phyloP scores from a whole-genome alignment of 345 rosid species.

The Aquilaria sinensis region DNA sequence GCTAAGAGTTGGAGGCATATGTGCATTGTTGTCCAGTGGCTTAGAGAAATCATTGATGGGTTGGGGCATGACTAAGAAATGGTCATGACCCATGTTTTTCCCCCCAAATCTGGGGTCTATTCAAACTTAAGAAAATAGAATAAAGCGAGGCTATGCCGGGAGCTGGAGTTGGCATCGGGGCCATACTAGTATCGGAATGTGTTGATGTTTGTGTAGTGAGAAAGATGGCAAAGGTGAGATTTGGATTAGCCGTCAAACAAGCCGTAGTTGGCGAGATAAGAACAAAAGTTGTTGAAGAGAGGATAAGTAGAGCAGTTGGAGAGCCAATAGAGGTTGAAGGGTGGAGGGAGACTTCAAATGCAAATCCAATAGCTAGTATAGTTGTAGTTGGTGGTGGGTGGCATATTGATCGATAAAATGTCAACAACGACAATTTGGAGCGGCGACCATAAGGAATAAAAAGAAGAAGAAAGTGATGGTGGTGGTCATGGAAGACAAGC shows the following conservation, averaged over 20 bases:
- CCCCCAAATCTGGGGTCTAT: constrained; percentile 50
- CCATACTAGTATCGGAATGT: constrained; percentile 74
- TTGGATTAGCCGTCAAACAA: constrained; percentile 74
- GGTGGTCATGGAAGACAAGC: constrained; percentile 26
- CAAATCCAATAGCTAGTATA: constrained; percentile 83
- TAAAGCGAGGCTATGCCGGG: constrained; percentile 63
- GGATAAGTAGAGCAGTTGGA: constrained; percentile 65
- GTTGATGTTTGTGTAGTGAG: constrained; percentile 72
- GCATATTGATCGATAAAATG: constrained; percentile 10
- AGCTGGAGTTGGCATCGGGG: constrained; percentile 59
- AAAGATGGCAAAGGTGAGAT: constrained; percentile 57
- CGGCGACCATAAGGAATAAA: constrained; percentile 16
- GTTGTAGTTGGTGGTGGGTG: constrained; percentile 11
- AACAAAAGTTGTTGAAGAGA: constrained; percentile 56
- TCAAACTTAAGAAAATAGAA: constrained; percentile 37
- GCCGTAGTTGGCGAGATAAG: constrained; percentile 81
- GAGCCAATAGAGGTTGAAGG: constrained; percentile 85
- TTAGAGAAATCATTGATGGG: constrained; percentile 97
- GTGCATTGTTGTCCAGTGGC: constrained; percentile 56
- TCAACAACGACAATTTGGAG: constrained; percentile 21
- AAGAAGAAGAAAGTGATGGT: constrained; percentile 9
- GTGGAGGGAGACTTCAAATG: constrained; percentile 62
- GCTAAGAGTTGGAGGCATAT: constrained; percentile 12
- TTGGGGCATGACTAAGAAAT: constrained; percentile 80
- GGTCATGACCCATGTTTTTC: constrained; percentile 55